Percentiles rank a stretch among this genome's conserved stretches.
phyloP scores from a whole-genome alignment of 352 stramenopile genomes.

The Thraustotheca clavata region DNA sequence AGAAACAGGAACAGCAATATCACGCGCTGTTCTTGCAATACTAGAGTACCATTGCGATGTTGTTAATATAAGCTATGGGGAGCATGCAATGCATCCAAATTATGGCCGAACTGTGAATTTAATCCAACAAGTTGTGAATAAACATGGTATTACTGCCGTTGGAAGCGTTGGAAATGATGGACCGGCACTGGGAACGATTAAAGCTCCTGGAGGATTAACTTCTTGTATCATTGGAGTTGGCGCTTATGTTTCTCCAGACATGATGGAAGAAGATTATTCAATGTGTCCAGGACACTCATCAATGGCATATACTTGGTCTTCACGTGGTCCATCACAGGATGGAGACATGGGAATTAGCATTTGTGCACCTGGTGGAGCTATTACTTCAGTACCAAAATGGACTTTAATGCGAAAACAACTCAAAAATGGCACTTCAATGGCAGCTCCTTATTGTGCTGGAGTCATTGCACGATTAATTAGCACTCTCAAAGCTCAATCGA shows the following conservation, averaged over 20 bases:
- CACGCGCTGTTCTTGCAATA: constrained; percentile 88
- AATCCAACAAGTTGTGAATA: constrained; percentile 83
- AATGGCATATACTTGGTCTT: constrained; percentile 87
- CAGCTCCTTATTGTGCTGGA: constrained; percentile 90
- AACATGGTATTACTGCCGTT: constrained; percentile 91
- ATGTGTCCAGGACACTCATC: constrained; percentile 26
- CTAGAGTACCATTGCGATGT: constrained; percentile 85
- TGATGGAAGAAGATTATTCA: constrained; percentile 90
- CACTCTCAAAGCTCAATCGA: constrained; percentile 63
- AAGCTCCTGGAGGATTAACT: constrained; percentile 81
- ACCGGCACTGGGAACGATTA: constrained; percentile 89
- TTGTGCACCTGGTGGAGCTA: constrained; percentile 90
- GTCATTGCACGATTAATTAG: constrained; percentile 90
- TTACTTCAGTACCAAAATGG: constrained; percentile 91
- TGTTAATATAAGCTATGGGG: constrained; percentile 96
- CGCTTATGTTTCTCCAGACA: constrained; percentile 91
- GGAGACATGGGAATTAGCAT: constrained; percentile 87
- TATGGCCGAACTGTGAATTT: constrained; percentile 83
- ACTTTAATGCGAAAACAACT: constrained; percentile 93
- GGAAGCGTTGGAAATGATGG: constrained; percentile 94
- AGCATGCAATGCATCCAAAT: constrained; percentile 85
- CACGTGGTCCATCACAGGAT: constrained; percentile 87
- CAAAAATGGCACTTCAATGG: constrained; percentile 98
- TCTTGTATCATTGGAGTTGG: constrained; percentile 85
- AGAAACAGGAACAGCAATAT: constrained; percentile 89